Conservation (phyloP, 495 filamentous ascomycete genomes). For the Neurospora discreta region DNA sequence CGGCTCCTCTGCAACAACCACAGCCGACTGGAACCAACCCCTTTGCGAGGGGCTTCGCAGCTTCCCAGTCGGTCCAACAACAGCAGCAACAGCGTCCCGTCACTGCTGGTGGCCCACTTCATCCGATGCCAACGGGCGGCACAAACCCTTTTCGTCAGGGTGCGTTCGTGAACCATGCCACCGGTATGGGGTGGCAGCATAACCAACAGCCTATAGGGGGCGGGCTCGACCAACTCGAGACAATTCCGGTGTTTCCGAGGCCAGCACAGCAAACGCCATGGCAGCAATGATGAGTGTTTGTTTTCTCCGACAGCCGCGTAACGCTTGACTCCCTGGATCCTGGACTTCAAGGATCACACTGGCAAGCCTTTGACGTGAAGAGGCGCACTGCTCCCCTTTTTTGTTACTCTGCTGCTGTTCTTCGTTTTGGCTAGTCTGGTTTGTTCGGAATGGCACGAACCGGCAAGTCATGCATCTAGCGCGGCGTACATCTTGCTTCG, state of each 20-base stretch:
- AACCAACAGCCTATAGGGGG: conserved; percentile 72
- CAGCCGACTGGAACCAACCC: conserved; percentile 61
- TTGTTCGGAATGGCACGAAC: background rate
- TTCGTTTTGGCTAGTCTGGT: background rate
- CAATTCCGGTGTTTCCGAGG: conserved; percentile 77
- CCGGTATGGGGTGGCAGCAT: conserved; percentile 77
- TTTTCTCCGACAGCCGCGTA: background rate
- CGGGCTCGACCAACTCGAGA: conserved; percentile 69
- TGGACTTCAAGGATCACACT: background rate
- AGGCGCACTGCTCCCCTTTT: background rate
- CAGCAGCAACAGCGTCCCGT: conserved; percentile 28
- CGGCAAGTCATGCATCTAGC: conserved; percentile 11
- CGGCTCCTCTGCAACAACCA: conserved; percentile 44
- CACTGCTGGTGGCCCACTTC: conserved; percentile 34
- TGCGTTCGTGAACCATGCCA: conserved; percentile 75
- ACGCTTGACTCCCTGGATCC: background rate
- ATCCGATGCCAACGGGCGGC: conserved; percentile 64
- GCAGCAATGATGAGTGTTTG: conserved; percentile 30
- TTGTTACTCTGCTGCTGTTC: background rate
- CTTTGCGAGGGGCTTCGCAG: conserved; percentile 44
- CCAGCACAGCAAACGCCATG: conserved; percentile 48
- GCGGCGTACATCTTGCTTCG: conserved; percentile 11
- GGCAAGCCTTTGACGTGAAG: background rate
- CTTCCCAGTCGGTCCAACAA: conserved; percentile 19
- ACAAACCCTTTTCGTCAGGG: conserved; percentile 94